Conservation (phyloP, 805 yeast species). For the Metschnikowia koreensis region DNA sequence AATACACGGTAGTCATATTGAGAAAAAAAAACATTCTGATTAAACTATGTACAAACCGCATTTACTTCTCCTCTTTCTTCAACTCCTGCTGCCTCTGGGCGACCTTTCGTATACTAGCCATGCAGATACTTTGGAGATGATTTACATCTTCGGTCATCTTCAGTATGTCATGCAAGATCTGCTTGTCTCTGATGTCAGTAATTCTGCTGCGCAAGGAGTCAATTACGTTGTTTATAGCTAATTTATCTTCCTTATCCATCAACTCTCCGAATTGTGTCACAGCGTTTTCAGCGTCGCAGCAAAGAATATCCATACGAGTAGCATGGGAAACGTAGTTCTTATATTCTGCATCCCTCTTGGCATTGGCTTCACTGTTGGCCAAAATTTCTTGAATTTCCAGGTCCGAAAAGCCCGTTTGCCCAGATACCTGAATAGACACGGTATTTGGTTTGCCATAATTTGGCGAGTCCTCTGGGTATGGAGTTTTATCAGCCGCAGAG, state of each 20-base stretch:
- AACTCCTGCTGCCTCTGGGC: slow-evolving; percentile 31
- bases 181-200: slow-evolving; percentile 32
- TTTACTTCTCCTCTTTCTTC: not conserved
- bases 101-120: slow-evolving; percentile 39
- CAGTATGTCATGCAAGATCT: slow-evolving; percentile 32
- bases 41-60: not conserved
- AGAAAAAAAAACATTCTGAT: not conserved
- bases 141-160: slow-evolving; percentile 35
- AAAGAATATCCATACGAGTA: slow-evolving; percentile 71
- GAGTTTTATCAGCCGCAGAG: slow-evolving; percentile 54
- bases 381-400: slow-evolving; percentile 63
- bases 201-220: slow-evolving; percentile 27
- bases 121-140: slow-evolving; percentile 36
- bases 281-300: slow-evolving; percentile 87
- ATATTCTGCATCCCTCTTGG: slow-evolving; percentile 56
- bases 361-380: slow-evolving; percentile 62
- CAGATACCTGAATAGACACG: slow-evolving; percentile 49
- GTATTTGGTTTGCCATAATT: slow-evolving; percentile 47
- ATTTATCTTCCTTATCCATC: slow-evolving; percentile 51
- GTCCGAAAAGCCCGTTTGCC: slow-evolving; percentile 60
- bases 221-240: slow-evolving; percentile 20
- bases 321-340: slow-evolving; percentile 69
- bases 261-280: slow-evolving; percentile 62
- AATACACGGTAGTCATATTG: slow-evolving; percentile 4
- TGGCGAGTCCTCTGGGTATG: slow-evolving; percentile 35